These are phyloP conservation scores for Musa acuminata DNA, from an alignment of 176 grass and related monocot genomes.

Conservation along the genomic window DNA sequence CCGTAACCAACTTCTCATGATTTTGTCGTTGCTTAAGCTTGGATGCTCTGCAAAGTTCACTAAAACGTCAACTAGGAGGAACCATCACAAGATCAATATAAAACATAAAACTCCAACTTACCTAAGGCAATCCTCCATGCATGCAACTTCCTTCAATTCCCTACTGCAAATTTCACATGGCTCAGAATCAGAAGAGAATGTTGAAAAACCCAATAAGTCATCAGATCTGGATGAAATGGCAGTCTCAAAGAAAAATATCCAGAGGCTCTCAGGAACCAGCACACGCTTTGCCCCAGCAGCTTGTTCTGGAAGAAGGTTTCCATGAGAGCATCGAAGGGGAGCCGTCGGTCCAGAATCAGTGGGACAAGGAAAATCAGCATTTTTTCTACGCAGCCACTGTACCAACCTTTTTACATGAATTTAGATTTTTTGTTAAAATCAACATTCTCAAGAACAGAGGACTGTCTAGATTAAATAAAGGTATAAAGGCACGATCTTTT, in stretches of 20 bases:
- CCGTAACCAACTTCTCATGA: constrained; percentile 76
- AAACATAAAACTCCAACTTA: constrained; percentile 23
- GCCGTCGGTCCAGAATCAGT: constrained; percentile 69
- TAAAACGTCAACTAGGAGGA: not conserved
- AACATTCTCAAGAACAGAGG: not conserved
- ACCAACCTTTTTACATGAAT: constrained; percentile 39
- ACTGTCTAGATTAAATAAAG: not conserved
- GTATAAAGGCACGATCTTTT: not conserved
- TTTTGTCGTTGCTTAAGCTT: constrained; percentile 78
- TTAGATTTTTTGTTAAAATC: constrained; percentile 1
- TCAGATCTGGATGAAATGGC: constrained; percentile 28
- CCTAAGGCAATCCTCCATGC: constrained; percentile 77
- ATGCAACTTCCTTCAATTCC: constrained; percentile 78
- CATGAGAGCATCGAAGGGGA: constrained; percentile 73
- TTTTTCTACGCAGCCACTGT: constrained; percentile 88
- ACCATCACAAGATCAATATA: constrained; percentile 7
- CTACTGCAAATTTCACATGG: constrained; percentile 60
- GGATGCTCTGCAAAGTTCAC: constrained; percentile 39
- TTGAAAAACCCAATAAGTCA: constrained; percentile 25
- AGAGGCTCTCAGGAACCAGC: constrained; percentile 56
- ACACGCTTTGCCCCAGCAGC: constrained; percentile 84
- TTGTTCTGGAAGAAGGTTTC: constrained; percentile 68
- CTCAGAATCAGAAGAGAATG: constrained; percentile 61
- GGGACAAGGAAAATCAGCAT: constrained; percentile 52
- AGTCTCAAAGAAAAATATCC: constrained; percentile 81